These are phyloP conservation scores for Scutellaria galericulata DNA, from an alignment of 257 asterid genomes.

Conservation along the genomic window DNA sequence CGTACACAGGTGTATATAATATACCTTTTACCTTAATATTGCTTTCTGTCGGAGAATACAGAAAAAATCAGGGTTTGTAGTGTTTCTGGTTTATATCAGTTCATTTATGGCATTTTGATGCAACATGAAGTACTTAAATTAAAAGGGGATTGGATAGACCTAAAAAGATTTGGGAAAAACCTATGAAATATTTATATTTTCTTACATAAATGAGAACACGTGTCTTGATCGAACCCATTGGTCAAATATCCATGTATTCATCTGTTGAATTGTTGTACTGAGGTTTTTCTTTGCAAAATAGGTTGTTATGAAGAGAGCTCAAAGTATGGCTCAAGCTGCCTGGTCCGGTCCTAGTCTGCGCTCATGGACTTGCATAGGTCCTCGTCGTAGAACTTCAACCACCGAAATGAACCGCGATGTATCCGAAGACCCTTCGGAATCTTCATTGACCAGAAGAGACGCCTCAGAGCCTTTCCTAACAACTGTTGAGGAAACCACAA, in stretches of 20 bases:
- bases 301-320: slow-evolving; percentile 99
- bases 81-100: neutral
- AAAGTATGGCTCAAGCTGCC: slow-evolving; percentile 97
- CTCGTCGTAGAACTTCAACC: slow-evolving; percentile 77
- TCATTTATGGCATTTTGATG: neutral
- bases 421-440: slow-evolving; percentile 44
- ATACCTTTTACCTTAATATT: neutral
- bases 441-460: slow-evolving; percentile 51
- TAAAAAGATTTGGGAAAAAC: no score
- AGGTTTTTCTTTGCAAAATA: slow-evolving; percentile 32
- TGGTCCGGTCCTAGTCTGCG: slow-evolving; percentile 74
- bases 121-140: neutral
- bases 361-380: slow-evolving; percentile 97
- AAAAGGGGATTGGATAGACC: no score
- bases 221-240: no score
- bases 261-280: neutral
- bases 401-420: slow-evolving; percentile 40
- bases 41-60: slow-evolving; percentile 6
- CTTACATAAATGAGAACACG: no score
- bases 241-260: neutral
- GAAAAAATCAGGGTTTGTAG: neutral
- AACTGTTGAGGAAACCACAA: slow-evolving; percentile 47
- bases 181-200: no score
- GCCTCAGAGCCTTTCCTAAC: slow-evolving; percentile 54
- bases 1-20: slow-evolving; percentile 74